Conservation (phyloP, 2,329 filamentous ascomycete species). For the Hyphodiscus sp. region DNA sequence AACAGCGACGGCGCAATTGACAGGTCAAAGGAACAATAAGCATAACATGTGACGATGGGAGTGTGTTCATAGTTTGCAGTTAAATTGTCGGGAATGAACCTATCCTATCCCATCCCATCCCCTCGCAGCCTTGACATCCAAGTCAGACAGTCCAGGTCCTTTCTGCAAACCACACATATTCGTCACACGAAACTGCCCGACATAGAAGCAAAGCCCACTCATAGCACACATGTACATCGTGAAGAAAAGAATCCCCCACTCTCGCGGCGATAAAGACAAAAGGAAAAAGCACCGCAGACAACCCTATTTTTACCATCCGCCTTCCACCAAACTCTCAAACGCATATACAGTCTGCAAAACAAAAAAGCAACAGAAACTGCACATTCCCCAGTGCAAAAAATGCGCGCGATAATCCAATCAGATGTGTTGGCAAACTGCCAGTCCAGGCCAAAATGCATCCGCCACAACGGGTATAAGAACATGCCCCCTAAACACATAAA, state of each 20-base stretch:
- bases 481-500: too few species aligned
- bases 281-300: not conserved
- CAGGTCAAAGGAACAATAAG: too few species aligned
- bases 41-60: too few species aligned
- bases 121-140: too few species aligned
- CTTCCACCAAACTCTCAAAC: not conserved
- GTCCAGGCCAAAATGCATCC: not conserved
- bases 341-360: not conserved
- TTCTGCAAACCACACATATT: too few species aligned
- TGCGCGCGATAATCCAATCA: not conserved
- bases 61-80: too few species aligned
- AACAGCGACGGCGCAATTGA: too few species aligned
- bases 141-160: too few species aligned
- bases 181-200: too few species aligned
- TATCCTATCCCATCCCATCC: too few species aligned
- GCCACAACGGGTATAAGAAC: not conserved
- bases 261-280: not conserved
- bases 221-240: not conserved
- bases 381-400: not conserved
- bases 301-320: not conserved
- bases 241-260: not conserved
- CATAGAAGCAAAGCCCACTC: too few species aligned
- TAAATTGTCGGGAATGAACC: too few species aligned
- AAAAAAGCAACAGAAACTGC: not conserved
- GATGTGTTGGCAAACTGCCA: not conserved